Base-by-base conservation (phyloP, 805 yeast genomes). In the Scheffersomyces spartinae region DNA sequence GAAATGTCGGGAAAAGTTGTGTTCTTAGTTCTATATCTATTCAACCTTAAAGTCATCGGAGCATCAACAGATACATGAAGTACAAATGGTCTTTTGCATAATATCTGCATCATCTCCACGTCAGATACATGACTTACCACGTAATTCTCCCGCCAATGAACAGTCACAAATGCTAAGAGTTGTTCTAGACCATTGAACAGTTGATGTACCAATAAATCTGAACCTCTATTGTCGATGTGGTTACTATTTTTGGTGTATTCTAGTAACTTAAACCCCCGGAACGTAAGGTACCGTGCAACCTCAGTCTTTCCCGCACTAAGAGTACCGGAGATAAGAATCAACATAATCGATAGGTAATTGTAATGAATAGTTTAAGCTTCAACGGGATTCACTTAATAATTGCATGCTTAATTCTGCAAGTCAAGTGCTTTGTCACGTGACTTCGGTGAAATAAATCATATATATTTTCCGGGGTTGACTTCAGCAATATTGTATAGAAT, bases 61-160 rank as follows among this genome's bases (percentile, higher is more conserved):
- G 94, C 83, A 39, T 82, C 94, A 2, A 83, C 58, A 5, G 82
- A 65, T 3, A 86, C 39, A 45, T 84, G 94, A 13, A 84, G 62
- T 43, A 85, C 84, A 45, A 82, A 86, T 1, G 96, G 95, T 29
- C 95, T 55, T 33, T 75, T 72, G 17, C 65, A 56, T 4, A 80
- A 48, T 13, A 48, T 52, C 2, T 59, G 55, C 14, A 79, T 55
- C 25, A 64, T 45, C 4, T 47, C 50, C 9, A 63, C 34, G 13
- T 56, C 56, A 2, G 50, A 47, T 8, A 79, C 55, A 28, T 70
- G 68, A 0, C 68, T 47, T 3, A 79, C 42, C 3, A 82, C 93
- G 39, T 56, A 74, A 38, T 77, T 56, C 9, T 62, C 50, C 13
- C 61, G 53, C 85, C 94, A 86, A 29, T 73, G 57, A 19, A 49